These are phyloP conservation scores for Amaranthus palmeri DNA, from an alignment of 148 eudicot species.

Conservation along the genomic window DNA sequence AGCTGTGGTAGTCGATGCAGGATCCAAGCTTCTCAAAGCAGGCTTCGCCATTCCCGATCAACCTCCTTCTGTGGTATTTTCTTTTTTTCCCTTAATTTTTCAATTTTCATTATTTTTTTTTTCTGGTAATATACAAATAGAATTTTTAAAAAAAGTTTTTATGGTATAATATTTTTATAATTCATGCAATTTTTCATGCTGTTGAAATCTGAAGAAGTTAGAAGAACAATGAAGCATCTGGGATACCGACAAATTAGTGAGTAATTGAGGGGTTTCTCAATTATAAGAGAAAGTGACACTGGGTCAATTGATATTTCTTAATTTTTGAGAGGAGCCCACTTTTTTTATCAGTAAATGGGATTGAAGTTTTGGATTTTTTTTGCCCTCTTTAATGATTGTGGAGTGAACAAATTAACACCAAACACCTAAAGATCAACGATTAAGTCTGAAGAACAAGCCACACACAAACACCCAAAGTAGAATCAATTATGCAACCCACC, in stretches of 20 bases:
- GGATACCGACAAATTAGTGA: constrained; percentile 8
- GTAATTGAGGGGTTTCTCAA: not conserved
- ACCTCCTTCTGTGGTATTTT: constrained; percentile 73
- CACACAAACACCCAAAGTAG: too few relatives aligned
- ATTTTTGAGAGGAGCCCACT: constrained; percentile 3
- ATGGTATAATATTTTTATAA: not conserved
- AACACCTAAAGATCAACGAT: too few relatives aligned
- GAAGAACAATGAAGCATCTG: not conserved
- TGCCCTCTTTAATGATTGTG: not conserved
- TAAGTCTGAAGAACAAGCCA: too few relatives aligned
- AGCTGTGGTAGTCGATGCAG: constrained; percentile 86
- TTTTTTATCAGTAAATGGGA: not conserved
- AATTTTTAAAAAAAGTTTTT: not conserved
- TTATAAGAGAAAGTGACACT: constrained; percentile 11
- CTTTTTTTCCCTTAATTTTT: not conserved
- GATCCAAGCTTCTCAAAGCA: constrained; percentile 84
- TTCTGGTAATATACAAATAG: not conserved
- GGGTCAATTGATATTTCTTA: not conserved
- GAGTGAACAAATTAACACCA: too few relatives aligned
- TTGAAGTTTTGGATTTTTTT: not conserved
- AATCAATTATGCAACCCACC: too few relatives aligned
- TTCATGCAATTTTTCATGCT: not conserved
- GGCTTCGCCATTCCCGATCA: constrained; percentile 96
- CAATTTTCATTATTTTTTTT: not conserved
- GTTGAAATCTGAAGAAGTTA: not conserved